Evolutionary conservation across 2,329 filamentous ascomycete genomes (phyloP).

Genomic region (Aspergillus oerlinghausenensis): DNA sequence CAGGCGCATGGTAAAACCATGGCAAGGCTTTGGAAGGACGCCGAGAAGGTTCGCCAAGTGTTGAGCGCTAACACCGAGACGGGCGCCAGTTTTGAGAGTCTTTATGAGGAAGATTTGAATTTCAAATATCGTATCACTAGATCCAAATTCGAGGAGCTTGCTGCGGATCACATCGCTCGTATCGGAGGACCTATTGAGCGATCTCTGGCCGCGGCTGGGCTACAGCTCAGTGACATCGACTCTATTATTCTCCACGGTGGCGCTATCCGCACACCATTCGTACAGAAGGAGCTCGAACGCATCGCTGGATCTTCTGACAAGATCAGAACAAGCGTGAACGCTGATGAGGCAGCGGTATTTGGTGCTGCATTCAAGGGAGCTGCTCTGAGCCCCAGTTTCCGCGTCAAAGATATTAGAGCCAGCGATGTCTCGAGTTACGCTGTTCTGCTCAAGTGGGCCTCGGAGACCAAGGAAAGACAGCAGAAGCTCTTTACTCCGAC

Average conservation of each 20-base stretch:
- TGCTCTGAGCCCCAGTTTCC: conserved; percentile 87
- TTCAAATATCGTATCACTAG: conserved; percentile 88
- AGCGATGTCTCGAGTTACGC: conserved; percentile 72
- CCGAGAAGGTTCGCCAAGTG: conserved; percentile 79
- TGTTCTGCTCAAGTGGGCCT: conserved; percentile 69
- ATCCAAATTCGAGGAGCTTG: conserved; percentile 73
- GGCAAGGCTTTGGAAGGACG: conserved; percentile 89
- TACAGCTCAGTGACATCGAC: conserved; percentile 72
- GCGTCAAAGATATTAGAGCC: conserved; percentile 91
- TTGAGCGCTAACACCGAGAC: conserved; percentile 90
- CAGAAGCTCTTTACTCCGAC: conserved; percentile 79
- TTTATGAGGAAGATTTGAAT: conserved; percentile 81
- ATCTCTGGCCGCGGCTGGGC: conserved; percentile 67
- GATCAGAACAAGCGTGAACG: conserved; percentile 89
- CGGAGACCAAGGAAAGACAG: conserved; percentile 65
- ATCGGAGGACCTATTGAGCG: conserved; percentile 66
- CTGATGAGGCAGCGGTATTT: conserved; percentile 93
- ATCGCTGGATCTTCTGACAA: conserved; percentile 68
- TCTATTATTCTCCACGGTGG: conserved; percentile 93
- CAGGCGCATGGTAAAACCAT: conserved; percentile 74
- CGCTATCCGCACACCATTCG: conserved; percentile 83
- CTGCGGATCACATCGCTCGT: conserved; percentile 62
- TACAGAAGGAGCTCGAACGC: conserved; percentile 82
- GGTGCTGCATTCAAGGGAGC: conserved; percentile 93
- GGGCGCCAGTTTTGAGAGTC: conserved; percentile 73